Evolutionary conservation across 768 basidiomycete species (phyloP).

Genomic region (Tulasnella calospora): DNA sequence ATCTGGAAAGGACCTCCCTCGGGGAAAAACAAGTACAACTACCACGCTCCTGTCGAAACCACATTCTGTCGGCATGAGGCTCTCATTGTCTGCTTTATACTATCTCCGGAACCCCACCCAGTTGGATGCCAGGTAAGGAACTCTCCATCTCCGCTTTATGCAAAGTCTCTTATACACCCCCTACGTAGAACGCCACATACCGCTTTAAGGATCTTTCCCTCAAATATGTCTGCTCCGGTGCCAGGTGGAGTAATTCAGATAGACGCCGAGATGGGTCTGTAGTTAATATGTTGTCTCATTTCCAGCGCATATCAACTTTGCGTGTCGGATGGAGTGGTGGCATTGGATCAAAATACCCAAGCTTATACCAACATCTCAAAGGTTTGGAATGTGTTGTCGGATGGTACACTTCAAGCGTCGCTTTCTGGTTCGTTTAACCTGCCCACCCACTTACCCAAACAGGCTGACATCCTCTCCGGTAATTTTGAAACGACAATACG

Average conservation of each 20-base stretch:
- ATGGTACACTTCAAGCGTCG: not conserved
- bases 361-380: not conserved
- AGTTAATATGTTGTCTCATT: not conserved
- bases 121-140: not conserved
- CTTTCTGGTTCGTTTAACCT: not conserved
- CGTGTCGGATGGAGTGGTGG: not conserved
- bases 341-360: not conserved
- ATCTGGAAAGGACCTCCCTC: not conserved
- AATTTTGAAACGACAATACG: not conserved
- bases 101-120: not conserved
- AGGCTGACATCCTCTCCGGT: not conserved
- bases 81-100: not conserved
- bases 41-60: too few relatives aligned
- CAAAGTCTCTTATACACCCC: not conserved
- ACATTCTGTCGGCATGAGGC: not conserved
- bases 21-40: not conserved
- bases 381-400: not conserved
- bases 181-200: not conserved
- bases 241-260: not conserved
- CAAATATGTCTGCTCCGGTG: not conserved
- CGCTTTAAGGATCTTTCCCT: not conserved
- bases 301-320: not conserved
- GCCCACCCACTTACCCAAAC: not conserved
- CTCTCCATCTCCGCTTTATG: not conserved
- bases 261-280: not conserved